Percentiles rank a stretch among this genome's conserved stretches.
Conservation (phyloP, 2,329 filamentous ascomycete genomes). For the Botrytis porri region DNA sequence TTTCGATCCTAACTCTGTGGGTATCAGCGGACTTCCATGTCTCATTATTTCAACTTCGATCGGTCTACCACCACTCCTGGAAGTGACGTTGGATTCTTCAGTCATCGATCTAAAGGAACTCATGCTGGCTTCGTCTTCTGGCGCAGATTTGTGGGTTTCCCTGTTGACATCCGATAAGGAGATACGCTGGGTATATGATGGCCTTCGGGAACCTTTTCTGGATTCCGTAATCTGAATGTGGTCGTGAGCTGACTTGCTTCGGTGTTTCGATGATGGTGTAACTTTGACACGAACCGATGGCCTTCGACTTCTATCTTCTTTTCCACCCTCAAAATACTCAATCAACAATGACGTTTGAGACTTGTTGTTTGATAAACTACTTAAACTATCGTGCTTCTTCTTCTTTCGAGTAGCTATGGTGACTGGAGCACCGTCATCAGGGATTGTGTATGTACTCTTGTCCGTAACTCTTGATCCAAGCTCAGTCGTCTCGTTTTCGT, state of each 20-base stretch:
- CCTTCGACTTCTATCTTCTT: constrained; percentile 52
- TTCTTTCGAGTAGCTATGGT: constrained; percentile 80
- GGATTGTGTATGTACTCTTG: constrained; percentile 72
- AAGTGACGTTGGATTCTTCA: constrained; percentile 73
- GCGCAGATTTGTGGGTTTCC: constrained; percentile 43
- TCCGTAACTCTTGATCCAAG: constrained; percentile 66
- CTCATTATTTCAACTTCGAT: constrained; percentile 83
- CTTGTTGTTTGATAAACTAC: constrained; percentile 49
- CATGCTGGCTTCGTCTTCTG: constrained; percentile 63
- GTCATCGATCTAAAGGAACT: constrained; percentile 75
- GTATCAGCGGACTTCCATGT: constrained; percentile 66
- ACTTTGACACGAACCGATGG: constrained; percentile 72
- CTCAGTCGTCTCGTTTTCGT: constrained; percentile 52
- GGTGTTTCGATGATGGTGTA: constrained; percentile 58
- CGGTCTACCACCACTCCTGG: constrained; percentile 59
- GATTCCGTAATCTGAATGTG: constrained; percentile 81
- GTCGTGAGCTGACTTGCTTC: constrained; percentile 53
- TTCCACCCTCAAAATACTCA: constrained; percentile 71
- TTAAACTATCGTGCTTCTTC: constrained; percentile 47
- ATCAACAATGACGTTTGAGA: constrained; percentile 73
- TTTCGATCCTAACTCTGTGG: constrained; percentile 54
- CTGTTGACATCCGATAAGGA: constrained; percentile 53
- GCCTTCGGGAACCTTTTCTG: constrained; percentile 67
- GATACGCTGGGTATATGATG: constrained; percentile 66
- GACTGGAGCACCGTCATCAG: constrained; percentile 84